Conservation (phyloP, 371 early-diverging fungal genomes). For the Sporodiniella umbellata region DNA sequence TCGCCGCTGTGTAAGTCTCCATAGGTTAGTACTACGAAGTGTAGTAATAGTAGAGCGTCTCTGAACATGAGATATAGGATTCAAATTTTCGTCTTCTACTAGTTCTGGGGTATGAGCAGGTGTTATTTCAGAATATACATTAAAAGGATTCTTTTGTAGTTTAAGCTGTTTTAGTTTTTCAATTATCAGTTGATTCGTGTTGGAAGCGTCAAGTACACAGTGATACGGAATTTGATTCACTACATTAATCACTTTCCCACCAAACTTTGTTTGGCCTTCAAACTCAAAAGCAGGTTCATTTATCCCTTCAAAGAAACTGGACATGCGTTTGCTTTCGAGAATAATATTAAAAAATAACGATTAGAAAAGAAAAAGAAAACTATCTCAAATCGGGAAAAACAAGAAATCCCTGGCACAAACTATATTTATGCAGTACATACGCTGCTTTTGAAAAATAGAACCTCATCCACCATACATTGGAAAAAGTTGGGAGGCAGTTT, state of each 20-base stretch:
- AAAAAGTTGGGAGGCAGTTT: too few species aligned
- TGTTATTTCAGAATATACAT: background rate
- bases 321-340: slow-evolving; percentile 2
- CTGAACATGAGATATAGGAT: slow-evolving; percentile 34
- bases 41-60: slow-evolving; percentile 28
- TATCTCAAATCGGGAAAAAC: too few species aligned
- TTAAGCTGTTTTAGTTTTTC: background rate
- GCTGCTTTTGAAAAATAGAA: too few species aligned
- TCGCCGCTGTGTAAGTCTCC: slow-evolving; percentile 44
- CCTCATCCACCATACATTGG: too few species aligned
- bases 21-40: slow-evolving; percentile 29
- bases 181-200: slow-evolving; percentile 4
- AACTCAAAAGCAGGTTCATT: slow-evolving; percentile 5
- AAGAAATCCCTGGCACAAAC: too few species aligned
- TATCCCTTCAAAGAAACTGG: slow-evolving; percentile 4
- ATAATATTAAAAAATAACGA: too few species aligned
- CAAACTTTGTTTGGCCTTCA: slow-evolving; percentile 6
- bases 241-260: slow-evolving; percentile 52
- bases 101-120: background rate
- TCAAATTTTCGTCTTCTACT: background rate
- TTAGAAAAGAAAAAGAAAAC: too few species aligned
- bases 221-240: slow-evolving; percentile 50
- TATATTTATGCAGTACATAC: too few species aligned
- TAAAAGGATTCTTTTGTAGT: background rate
- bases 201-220: slow-evolving; percentile 8